A percentile compares a stretch with the other conserved stretches of the same genome.
Evolutionary conservation across 306 rosid species (phyloP).

Genomic region (Aeschynomene evenia): DNA sequence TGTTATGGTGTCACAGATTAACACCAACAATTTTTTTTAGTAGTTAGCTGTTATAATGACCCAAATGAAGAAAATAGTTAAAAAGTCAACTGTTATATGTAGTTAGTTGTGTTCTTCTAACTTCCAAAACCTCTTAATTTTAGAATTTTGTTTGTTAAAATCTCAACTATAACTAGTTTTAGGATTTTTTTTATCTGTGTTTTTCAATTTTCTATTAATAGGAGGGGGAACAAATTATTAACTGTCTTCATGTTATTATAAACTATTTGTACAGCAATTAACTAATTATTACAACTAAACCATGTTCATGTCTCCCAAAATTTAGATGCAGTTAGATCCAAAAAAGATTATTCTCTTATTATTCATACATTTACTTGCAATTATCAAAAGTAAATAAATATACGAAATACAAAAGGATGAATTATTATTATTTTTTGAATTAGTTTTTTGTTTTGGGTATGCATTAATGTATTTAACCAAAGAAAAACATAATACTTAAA

Average conservation of each 20-base stretch:
- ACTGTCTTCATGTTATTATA: not conserved
- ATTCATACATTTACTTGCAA: not conserved
- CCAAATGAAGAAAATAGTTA: not conserved
- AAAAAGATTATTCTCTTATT: not conserved
- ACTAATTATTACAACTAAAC: too few species aligned
- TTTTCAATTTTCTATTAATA: not conserved
- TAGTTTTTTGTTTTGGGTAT: not conserved
- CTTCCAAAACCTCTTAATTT: not conserved
- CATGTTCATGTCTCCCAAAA: too few species aligned
- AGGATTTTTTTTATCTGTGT: not conserved
- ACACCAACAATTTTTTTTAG: not conserved
- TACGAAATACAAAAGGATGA: not conserved
- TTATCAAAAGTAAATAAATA: not conserved
- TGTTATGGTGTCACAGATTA: not conserved
- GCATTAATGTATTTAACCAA: not conserved
- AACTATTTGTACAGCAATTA: not conserved
- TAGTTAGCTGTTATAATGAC: not conserved
- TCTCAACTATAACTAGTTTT: not conserved
- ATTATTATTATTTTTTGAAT: too few species aligned
- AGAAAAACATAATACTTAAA: too few species aligned
- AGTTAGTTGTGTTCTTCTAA: not conserved
- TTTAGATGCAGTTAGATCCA: too few species aligned
- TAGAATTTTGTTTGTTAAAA: not conserved
- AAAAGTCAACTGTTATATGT: not conserved
- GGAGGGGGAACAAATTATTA: not conserved